Evolutionary conservation across 805 yeast species (phyloP).

Genomic region (Lipomyces orientalis): DNA sequence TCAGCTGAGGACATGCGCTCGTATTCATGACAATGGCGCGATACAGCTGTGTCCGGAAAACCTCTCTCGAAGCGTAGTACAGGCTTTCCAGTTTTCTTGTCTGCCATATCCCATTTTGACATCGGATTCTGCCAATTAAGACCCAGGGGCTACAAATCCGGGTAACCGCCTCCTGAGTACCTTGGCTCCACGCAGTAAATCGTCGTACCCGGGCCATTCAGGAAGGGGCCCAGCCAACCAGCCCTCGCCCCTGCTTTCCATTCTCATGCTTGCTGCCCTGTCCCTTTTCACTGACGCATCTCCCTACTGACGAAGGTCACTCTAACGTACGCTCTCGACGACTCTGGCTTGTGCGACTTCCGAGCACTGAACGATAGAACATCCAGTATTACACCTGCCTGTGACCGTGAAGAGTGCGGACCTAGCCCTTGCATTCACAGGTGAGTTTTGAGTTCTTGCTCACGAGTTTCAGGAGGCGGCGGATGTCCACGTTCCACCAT

Average conservation of each 20-base stretch:
- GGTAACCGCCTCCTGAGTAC: conserved; percentile 9
- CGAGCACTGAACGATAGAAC: neutral
- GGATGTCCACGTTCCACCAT: neutral
- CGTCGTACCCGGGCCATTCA: neutral
- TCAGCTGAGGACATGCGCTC: neutral
- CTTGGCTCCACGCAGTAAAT: neutral
- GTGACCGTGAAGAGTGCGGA: neutral
- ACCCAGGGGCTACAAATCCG: neutral
- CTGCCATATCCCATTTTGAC: neutral
- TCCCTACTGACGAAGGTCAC: neutral
- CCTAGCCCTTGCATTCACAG: neutral
- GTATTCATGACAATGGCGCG: neutral
- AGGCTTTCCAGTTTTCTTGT: neutral
- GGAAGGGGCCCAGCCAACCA: conserved; percentile 8
- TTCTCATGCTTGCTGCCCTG: neutral
- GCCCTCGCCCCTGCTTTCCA: conserved; percentile 11
- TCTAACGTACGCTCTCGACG: neutral
- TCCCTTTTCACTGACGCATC: conserved; percentile 2
- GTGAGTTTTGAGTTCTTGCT: neutral
- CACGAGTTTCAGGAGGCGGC: conserved; percentile 9
- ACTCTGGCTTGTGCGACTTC: neutral
- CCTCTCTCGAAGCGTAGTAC: neutral
- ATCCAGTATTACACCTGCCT: neutral
- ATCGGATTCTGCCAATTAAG: too few species aligned
- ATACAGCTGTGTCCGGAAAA: neutral